These are phyloP conservation scores for Fraxinus cuspidata DNA, from an alignment of 257 asterid species.

Conservation along the genomic window DNA sequence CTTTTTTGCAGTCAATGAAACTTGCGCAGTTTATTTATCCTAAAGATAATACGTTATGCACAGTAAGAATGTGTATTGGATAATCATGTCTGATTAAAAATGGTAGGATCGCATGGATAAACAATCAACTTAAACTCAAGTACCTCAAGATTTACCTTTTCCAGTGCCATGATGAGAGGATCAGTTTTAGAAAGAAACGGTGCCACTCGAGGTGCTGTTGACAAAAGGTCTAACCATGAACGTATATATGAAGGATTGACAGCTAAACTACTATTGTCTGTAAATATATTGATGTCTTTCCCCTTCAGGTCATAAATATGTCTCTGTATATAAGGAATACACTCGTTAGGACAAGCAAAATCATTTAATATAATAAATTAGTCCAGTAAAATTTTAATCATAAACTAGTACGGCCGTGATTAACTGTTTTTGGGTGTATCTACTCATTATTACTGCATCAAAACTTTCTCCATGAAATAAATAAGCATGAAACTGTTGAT, in stretches of 20 bases:
- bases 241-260: slow-evolving; percentile 75
- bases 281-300: slow-evolving; percentile 61
- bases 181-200: slow-evolving; percentile 77
- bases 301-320: slow-evolving; percentile 73
- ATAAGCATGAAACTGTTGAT: background rate
- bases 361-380: background rate
- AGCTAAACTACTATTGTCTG: slow-evolving; percentile 81
- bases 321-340: slow-evolving; percentile 50
- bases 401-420: background rate
- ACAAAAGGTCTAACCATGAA: slow-evolving; percentile 81
- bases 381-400: background rate
- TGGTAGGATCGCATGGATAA: slow-evolving; percentile 4
- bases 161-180: slow-evolving; percentile 70
- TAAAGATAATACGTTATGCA: too few species aligned
- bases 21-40: too few species aligned
- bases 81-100: too few species aligned
- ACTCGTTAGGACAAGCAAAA: slow-evolving; percentile 20
- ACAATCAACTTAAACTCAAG: slow-evolving; percentile 10
- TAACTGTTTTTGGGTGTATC: background rate
- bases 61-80: too few species aligned
- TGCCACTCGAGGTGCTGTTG: slow-evolving; percentile 81
- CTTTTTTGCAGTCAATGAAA: too few species aligned
- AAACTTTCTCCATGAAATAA: background rate
- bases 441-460: background rate
- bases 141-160: slow-evolving; percentile 52